phyloP scores from a whole-genome alignment of 305 asterid genomes.

The Nicotiana rustica region DNA sequence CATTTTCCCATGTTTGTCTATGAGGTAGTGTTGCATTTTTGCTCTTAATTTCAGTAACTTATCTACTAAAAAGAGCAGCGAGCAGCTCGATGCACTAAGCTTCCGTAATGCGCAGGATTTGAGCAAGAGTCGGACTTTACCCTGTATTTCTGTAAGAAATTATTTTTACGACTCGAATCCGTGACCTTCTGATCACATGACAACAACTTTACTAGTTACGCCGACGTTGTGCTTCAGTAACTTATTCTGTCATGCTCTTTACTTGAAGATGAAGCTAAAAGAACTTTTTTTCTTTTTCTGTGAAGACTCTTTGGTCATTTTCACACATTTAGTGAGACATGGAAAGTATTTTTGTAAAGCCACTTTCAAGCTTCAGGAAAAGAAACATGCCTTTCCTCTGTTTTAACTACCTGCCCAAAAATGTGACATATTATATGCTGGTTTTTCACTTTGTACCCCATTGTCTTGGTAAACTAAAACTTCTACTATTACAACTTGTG shows the following conservation, averaged over 20 bases:
- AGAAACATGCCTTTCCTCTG: conserved; percentile 40
- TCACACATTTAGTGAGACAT: conserved; percentile 34
- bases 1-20: conserved; percentile 20
- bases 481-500: too few relatives aligned
- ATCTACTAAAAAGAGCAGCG: too few relatives aligned
- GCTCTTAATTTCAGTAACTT: too few relatives aligned
- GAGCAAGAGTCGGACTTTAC: too few relatives aligned
- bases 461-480: conserved; percentile 35
- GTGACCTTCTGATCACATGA: too few relatives aligned
- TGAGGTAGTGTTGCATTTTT: background rate
- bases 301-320: conserved; percentile 41
- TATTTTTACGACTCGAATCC: too few relatives aligned
- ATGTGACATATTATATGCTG: conserved; percentile 35
- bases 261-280: conserved; percentile 35
- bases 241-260: conserved; percentile 29
- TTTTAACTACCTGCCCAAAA: conserved; percentile 38
- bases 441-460: conserved; percentile 34
- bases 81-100: too few relatives aligned
- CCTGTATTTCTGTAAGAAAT: too few relatives aligned
- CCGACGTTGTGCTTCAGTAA: too few relatives aligned
- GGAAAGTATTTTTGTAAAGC: conserved; percentile 45
- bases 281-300: background rate
- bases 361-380: conserved; percentile 51
- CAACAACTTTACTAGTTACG: too few relatives aligned
- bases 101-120: too few relatives aligned